phyloP scores from a whole-genome alignment of 1,139 yeast species.

The Taphrina betulina region DNA sequence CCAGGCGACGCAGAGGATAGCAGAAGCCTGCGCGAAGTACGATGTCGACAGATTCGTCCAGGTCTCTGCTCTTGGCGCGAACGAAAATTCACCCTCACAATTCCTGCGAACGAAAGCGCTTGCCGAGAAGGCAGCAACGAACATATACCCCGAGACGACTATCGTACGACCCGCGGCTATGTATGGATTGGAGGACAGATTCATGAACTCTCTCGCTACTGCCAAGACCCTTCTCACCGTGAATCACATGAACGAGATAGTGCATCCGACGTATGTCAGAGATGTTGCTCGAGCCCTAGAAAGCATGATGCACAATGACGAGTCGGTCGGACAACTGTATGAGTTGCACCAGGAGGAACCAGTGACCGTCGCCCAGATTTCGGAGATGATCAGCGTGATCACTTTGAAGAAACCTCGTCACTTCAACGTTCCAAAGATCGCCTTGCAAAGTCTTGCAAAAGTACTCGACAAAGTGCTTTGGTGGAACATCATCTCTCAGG shows the following conservation, averaged over 20 bases:
- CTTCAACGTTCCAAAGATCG: constrained; percentile 56
- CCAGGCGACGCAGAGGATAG: constrained; percentile 74
- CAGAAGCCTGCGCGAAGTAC: constrained; percentile 67
- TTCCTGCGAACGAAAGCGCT: constrained; percentile 75
- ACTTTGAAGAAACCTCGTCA: constrained; percentile 50
- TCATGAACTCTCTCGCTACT: constrained; percentile 62
- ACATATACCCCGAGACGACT: constrained; percentile 69
- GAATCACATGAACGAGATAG: constrained; percentile 61
- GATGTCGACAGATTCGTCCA: constrained; percentile 75
- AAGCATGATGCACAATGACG: constrained; percentile 75
- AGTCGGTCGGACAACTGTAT: constrained; percentile 71
- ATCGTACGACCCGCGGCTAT: constrained; percentile 84
- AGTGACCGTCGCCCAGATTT: constrained; percentile 62
- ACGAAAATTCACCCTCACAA: constrained; percentile 63
- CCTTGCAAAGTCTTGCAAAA: constrained; percentile 51
- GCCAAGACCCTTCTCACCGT: constrained; percentile 60
- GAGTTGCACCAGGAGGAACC: constrained; percentile 76
- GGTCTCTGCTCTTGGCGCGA: constrained; percentile 77
- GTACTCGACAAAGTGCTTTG: constrained; percentile 57
- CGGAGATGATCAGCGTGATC: constrained; percentile 67
- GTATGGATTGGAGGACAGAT: constrained; percentile 73
- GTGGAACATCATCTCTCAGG: constrained; percentile 71
- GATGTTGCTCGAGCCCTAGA: constrained; percentile 82
- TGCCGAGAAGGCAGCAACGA: constrained; percentile 71
- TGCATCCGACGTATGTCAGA: constrained; percentile 71